Evolutionary conservation across 73 alveolate genomes (phyloP).

Genomic region (Tetrahymena thermophila): DNA sequence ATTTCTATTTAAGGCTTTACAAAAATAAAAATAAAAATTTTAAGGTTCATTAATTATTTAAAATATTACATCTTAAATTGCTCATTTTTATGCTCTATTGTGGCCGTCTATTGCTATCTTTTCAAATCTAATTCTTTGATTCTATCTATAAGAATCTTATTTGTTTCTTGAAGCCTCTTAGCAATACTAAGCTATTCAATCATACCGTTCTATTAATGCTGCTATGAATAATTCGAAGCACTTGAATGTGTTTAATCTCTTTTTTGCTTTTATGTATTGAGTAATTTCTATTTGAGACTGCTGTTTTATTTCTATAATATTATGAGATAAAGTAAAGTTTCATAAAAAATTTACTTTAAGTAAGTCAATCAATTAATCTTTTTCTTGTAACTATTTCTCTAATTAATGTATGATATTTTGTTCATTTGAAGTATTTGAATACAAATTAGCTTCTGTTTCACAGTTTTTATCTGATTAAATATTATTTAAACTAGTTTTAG

Average conservation of each 20-base stretch:
- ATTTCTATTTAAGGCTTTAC: neutral
- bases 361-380: neutral
- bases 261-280: neutral
- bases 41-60: neutral
- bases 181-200: neutral
- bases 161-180: neutral
- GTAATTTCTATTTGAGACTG: neutral
- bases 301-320: neutral
- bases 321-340: neutral
- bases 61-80: neutral
- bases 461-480: neutral
- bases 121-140: neutral
- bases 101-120: neutral
- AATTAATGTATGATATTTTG: neutral
- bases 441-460: neutral
- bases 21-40: neutral
- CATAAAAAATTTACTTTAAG: neutral
- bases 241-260: neutral
- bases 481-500: neutral
- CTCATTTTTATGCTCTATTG: neutral
- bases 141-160: neutral
- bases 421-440: neutral
- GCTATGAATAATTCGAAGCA: neutral
- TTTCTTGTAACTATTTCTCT: neutral
- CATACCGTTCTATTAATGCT: neutral